Base-by-base conservation (phyloP, 1,284 basidiomycete species). In the Polyporus tsugae region DNA sequence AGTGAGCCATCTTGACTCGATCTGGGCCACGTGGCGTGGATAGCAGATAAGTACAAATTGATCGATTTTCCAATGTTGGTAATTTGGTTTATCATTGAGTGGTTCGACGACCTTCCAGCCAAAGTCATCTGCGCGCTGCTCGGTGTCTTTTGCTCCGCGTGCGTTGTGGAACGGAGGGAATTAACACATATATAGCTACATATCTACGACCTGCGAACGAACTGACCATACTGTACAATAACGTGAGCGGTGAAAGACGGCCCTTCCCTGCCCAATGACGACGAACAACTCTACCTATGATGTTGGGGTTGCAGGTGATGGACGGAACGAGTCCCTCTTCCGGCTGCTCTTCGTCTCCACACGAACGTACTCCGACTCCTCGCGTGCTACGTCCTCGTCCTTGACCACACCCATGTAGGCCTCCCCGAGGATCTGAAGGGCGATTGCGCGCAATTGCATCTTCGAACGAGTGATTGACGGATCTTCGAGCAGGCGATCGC, bases 371-470 rank as follows among this genome's bases (percentile, higher is more conserved):
- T 96, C 95, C 70, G 86, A 86, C 74, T 93, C 92, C 63, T 88
- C 89, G 15, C 77, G 78, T 36, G 71, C 72, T 49, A 84, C 83
- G 10, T 82, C 80, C n/a, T 86, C 83, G 22, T 87, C 93, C 81
- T 95, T 95, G 80, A 85, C 86, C 25, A 95, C 92, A 25, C 78
- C 76, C 77, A 88, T 82, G 75, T 90, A 94, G 22, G 91, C 89
- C 68, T 93, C 91, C 1, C 95, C 95, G 42, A 98, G 85, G 55
- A 96, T 89, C 75, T 94, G 93, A 73, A 98, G 77, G 0, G 94
- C 96, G 6, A 94, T 85, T 0, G 95, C 95, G 15, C 96, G 87
- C 67, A 96, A 81, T 58, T 89, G 84, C 1, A 90, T 84, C 78
- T 95, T 95, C 64, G 86, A 83, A 5, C 87, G 83, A 0, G 86